A percentile compares a stretch with the other conserved stretches of the same genome.
Conservation (phyloP, 768 basidiomycete genomes). For the Coprinopsis sp. region DNA sequence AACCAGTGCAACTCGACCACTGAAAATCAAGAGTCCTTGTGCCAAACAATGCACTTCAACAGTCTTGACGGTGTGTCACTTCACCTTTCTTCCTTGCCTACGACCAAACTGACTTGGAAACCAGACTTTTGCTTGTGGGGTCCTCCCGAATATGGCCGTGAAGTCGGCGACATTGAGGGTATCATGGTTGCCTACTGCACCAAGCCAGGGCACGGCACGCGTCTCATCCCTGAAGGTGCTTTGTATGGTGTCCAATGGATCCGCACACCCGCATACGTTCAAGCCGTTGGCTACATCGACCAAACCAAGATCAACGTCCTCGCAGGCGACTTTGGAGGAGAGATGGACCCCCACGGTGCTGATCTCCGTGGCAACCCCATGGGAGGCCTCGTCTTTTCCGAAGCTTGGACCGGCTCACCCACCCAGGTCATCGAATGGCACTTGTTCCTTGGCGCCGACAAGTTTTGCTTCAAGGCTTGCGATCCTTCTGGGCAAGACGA, state of each 20-base stretch:
- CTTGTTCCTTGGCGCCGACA: constrained; percentile 65
- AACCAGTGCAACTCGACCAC: constrained; percentile 62
- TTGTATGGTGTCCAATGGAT: constrained; percentile 55
- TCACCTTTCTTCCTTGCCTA: neutral
- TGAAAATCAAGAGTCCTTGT: constrained; percentile 45
- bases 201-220: constrained; percentile 57
- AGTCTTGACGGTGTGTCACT: constrained; percentile 30
- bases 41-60: constrained; percentile 56
- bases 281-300: constrained; percentile 54
- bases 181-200: constrained; percentile 67
- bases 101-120: neutral
- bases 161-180: constrained; percentile 56
- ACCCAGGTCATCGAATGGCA: constrained; percentile 66
- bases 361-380: constrained; percentile 66
- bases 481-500: constrained; percentile 49
- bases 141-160: constrained; percentile 38
- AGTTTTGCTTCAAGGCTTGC: constrained; percentile 72
- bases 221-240: constrained; percentile 55
- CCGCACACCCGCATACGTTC: constrained; percentile 47
- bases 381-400: constrained; percentile 65
- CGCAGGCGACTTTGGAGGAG: constrained; percentile 55
- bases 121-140: constrained; percentile 58
- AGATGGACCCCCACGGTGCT: constrained; percentile 67
- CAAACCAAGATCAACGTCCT: constrained; percentile 50
- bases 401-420: constrained; percentile 41